Evolutionary conservation across 805 yeast genomes (phyloP), one percentile per base, ranked within the genome.

Genomic region (Candida ovalis): DNA sequence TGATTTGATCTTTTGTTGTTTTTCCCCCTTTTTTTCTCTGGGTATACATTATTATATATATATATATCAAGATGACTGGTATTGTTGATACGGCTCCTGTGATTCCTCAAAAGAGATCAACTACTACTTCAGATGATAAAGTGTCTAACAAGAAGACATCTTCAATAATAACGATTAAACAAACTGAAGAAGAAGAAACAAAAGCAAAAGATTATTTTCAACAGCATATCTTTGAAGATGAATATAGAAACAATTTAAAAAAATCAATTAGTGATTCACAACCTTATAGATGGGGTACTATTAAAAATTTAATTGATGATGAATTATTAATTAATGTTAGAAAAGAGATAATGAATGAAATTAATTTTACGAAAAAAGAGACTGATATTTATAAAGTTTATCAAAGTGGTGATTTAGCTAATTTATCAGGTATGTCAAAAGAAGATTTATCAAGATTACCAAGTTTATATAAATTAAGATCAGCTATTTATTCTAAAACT

Each of bases 371-470:
- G 9, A 81, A 84, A 57, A 94, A 95, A 66, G 99, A 95, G 67
- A 94, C 99, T 0, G 99, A 94, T 63, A 94, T 94, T 53, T 94
- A 94, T 68, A 91, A 88, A 65, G 96, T 92, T 27, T 82, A 69
- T 70, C 97, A 84, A 72, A 87, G 80, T 69, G 99, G 85, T 63
- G 97, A 89, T 67, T 76, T 94, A 56, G 96, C 97, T 38, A 95
- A 94, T 64, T 69, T 94, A 39, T 86, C 94, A 0, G 97, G 97
- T 1, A 73, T 94, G 52, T 80, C 89, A 52, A 76, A 83, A 74
- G 79, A 81, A 47, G 96, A 92, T 63, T 68, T 86, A 22, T 74
- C 82, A 6, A 73, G 86, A 57, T 71, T 94, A 45, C 90, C 96
- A 5, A 82, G 86, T 9, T 66, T 95, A 41, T 86, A 73, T 63